Evolutionary conservation across 495 filamentous ascomycete species (phyloP).

Genomic region (Penicillium bovifimosum): DNA sequence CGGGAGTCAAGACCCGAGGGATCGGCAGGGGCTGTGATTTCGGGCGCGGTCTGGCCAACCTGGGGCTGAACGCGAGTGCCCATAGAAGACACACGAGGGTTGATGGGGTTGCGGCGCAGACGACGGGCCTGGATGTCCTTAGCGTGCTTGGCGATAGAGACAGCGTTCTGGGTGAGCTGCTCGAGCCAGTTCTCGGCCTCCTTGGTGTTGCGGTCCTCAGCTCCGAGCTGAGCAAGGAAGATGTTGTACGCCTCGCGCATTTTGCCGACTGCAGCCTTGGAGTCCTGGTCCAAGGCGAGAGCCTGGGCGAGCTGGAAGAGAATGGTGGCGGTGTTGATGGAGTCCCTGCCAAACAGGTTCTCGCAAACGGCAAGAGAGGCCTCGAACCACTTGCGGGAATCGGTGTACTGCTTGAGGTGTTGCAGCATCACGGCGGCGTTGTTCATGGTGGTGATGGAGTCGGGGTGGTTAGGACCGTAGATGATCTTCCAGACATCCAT

Average conservation of each 20-base stretch:
- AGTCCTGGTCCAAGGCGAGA: slow-evolving; percentile 84
- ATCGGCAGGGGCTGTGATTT: slow-evolving; percentile 36
- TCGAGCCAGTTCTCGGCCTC: slow-evolving; percentile 93
- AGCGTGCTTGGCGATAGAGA: slow-evolving; percentile 84
- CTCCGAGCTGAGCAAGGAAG: slow-evolving; percentile 77
- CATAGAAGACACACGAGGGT: slow-evolving; percentile 47
- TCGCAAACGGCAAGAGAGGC: slow-evolving; percentile 83
- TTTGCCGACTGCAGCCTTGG: slow-evolving; percentile 77
- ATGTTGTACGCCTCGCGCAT: slow-evolving; percentile 97
- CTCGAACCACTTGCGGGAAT: slow-evolving; percentile 95
- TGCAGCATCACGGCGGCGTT: slow-evolving; percentile 99
- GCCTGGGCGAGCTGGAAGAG: slow-evolving; percentile 96
- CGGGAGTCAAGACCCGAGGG: slow-evolving; percentile 55
- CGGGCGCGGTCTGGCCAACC: slow-evolving; percentile 49
- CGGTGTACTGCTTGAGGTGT: slow-evolving; percentile 81
- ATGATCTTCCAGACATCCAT: slow-evolving; percentile 96
- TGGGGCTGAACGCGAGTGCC: slow-evolving; percentile 48
- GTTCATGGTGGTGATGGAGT: slow-evolving; percentile 97
- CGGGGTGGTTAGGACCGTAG: slow-evolving; percentile 88
- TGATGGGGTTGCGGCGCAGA: slow-evolving; percentile 54
- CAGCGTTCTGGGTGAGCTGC: slow-evolving; percentile 90
- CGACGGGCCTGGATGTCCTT: slow-evolving; percentile 75
- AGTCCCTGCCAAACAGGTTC: slow-evolving; percentile 76
- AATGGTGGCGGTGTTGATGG: slow-evolving; percentile 89
- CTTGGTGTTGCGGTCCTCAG: slow-evolving; percentile 91